Conservation (phyloP, 1,284 basidiomycete genomes). For the Boletus sp. region DNA sequence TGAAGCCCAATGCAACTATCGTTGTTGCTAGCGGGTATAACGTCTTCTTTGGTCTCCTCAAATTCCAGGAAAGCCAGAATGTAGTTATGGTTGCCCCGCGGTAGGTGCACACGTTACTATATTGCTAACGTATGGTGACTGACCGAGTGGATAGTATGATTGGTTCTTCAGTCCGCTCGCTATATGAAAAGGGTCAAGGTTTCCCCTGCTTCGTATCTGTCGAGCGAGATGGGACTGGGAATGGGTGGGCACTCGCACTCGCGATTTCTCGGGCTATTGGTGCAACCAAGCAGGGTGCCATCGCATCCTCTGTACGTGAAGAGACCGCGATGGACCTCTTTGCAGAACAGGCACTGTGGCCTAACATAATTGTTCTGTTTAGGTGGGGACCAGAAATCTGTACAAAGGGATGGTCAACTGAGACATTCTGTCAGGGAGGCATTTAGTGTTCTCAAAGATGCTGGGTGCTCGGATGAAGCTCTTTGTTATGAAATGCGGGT, state of each 20-base stretch:
- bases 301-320: constrained; percentile 59
- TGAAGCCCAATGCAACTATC: constrained; percentile 49
- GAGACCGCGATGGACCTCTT: constrained; percentile 65
- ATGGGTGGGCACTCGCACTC: constrained; percentile 44
- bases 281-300: constrained; percentile 63
- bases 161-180: constrained; percentile 58
- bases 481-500: constrained; percentile 62
- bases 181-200: constrained; percentile 57
- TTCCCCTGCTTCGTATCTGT: constrained; percentile 66
- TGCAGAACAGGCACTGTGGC: constrained; percentile 65
- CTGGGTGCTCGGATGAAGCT: constrained; percentile 64
- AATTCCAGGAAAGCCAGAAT: constrained; percentile 53
- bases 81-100: constrained; percentile 67
- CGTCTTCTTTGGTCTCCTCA: constrained; percentile 56
- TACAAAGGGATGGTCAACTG: background rate
- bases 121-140: background rate
- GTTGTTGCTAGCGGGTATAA: constrained; percentile 66
- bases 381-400: constrained; percentile 32
- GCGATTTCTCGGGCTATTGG: constrained; percentile 57
- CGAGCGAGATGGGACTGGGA: constrained; percentile 57
- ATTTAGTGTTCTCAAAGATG: constrained; percentile 59
- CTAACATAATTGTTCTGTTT: constrained; percentile 63
- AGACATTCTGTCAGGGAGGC: constrained; percentile 42
- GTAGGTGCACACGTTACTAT: background rate
- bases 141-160: constrained; percentile 46